Evolutionary conservation across 2,329 filamentous ascomycete species (phyloP).

Genomic region (Piedraia hortae): DNA sequence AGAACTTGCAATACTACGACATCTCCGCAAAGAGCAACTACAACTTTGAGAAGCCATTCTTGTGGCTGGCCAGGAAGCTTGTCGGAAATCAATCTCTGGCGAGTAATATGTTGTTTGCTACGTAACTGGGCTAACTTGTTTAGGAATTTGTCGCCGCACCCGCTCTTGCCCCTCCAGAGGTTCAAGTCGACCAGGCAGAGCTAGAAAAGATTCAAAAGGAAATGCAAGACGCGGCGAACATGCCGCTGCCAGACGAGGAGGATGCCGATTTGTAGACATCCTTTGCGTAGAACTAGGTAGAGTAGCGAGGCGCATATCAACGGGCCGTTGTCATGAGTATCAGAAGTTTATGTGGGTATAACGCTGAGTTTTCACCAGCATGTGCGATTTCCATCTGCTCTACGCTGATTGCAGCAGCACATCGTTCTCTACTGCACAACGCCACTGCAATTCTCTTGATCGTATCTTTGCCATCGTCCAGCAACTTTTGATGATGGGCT

Average conservation of each 20-base stretch:
- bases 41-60: slow-evolving; percentile 99
- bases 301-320: not conserved
- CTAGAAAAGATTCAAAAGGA: slow-evolving; percentile 64
- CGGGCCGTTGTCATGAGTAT: slow-evolving; percentile 1
- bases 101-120: slow-evolving; percentile 14
- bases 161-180: slow-evolving; percentile 80
- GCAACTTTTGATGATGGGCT: too few relatives aligned
- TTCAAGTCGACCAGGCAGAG: slow-evolving; percentile 60
- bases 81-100: slow-evolving; percentile 76
- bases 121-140: slow-evolving; percentile 6
- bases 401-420: too few relatives aligned
- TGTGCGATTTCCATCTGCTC: not conserved
- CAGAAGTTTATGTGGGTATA: slow-evolving; percentile 3
- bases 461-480: too few relatives aligned
- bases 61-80: slow-evolving; percentile 95
- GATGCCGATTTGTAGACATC: slow-evolving; percentile 34
- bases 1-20: slow-evolving; percentile 99
- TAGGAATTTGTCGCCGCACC: slow-evolving; percentile 92
- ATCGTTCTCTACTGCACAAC: too few relatives aligned
- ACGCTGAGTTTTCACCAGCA: slow-evolving; percentile 4
- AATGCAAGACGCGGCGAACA: slow-evolving; percentile 52
- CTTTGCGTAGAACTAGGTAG: slow-evolving; percentile 1
- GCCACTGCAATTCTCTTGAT: too few relatives aligned
- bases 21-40: slow-evolving; percentile 99
- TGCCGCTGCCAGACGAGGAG: slow-evolving; percentile 86